Conservation (phyloP, 1,284 basidiomycete species). For the Rhodotorula sp. region DNA sequence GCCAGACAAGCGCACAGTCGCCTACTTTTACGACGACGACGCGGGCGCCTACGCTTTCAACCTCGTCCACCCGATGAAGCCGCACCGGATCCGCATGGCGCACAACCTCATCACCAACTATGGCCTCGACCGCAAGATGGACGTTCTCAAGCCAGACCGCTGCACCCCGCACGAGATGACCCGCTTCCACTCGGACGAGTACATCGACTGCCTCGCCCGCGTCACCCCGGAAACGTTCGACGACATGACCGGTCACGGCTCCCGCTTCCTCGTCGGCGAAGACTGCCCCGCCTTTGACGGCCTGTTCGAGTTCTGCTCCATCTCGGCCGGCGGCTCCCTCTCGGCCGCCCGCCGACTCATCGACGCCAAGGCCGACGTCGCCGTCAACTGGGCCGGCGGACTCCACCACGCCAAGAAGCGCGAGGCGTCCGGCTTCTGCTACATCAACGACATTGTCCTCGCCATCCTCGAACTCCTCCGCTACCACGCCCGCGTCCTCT, state of each 20-base stretch:
- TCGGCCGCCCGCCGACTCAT: constrained; percentile 78
- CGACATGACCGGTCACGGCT: constrained; percentile 76
- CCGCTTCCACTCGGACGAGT: constrained; percentile 91
- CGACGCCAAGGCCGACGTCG: constrained; percentile 80
- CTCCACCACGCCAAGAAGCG: constrained; percentile 97
- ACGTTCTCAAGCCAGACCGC: constrained; percentile 79
- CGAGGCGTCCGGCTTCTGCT: constrained; percentile 95
- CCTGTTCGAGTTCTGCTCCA: constrained; percentile 93
- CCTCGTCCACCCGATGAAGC: constrained; percentile 42
- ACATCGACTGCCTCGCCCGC: constrained; percentile 80
- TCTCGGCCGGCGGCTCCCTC: constrained; percentile 91
- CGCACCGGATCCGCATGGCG: constrained; percentile 79
- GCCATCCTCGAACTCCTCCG: constrained; percentile 91
- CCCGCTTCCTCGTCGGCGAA: constrained; percentile 81
- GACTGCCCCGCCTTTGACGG: constrained; percentile 97
- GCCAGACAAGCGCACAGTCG: constrained; percentile 29
- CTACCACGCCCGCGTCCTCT: constrained; percentile 77
- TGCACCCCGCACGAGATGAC: constrained; percentile 82
- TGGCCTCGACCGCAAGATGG: constrained; percentile 85
- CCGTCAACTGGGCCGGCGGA: constrained; percentile 97
- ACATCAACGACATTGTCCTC: constrained; percentile 92
- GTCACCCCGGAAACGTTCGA: constrained; percentile 86
- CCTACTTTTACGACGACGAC: constrained; percentile 39
- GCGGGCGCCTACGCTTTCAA: not conserved
- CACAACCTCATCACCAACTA: constrained; percentile 90